These are phyloP conservation scores for Heliocybe sulcata DNA, from an alignment of 1,284 basidiomycete species.

Conservation along the genomic window DNA sequence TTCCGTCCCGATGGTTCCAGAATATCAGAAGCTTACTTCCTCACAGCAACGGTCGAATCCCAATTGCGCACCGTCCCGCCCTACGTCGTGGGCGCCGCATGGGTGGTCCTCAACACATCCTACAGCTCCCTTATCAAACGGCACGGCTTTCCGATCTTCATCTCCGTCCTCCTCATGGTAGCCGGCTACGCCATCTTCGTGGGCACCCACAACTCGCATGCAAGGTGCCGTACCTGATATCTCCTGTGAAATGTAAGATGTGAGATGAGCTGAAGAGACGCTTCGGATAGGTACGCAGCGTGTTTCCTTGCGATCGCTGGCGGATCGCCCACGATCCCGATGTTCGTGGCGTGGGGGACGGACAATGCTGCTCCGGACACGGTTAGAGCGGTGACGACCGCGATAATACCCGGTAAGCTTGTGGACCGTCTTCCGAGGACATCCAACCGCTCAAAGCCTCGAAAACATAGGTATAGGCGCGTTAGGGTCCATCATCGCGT, in stretches of 20 bases:
- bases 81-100: constrained; percentile 26
- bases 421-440: background rate
- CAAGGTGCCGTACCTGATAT: constrained; percentile 17
- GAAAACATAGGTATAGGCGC: constrained; percentile 24
- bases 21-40: background rate
- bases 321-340: constrained; percentile 25
- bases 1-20: background rate
- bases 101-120: constrained; percentile 24
- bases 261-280: background rate
- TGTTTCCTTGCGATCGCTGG: constrained; percentile 31
- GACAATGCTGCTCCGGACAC: constrained; percentile 37
- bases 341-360: constrained; percentile 31
- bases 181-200: constrained; percentile 31
- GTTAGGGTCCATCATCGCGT: constrained; percentile 33
- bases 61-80: constrained; percentile 35
- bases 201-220: constrained; percentile 27
- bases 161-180: constrained; percentile 24
- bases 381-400: constrained; percentile 30
- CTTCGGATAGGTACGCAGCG: constrained; percentile 30
- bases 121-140: constrained; percentile 23
- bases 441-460: background rate
- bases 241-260: background rate
- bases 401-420: constrained; percentile 26
- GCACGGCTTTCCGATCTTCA: constrained; percentile 23
- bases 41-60: constrained; percentile 27